Percentiles rank a stretch among this genome's conserved stretches.
Conservation (phyloP, 192 early-diverging fungal genomes). For the Podila epigama region DNA sequence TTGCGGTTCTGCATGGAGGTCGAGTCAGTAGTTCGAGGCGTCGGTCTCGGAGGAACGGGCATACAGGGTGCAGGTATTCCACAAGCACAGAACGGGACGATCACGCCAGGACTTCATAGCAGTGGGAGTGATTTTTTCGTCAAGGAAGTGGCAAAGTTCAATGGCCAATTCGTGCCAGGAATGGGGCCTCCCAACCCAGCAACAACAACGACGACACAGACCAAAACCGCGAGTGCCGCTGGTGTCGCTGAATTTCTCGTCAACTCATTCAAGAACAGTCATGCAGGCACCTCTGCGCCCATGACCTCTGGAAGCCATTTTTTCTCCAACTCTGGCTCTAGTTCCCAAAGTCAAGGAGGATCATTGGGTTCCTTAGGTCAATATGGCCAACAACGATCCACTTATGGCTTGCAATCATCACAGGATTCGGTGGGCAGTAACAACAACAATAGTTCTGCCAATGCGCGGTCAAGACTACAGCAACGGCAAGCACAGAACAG, state of each 20-base stretch:
- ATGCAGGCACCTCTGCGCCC: slow-evolving; percentile 14
- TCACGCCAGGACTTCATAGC: slow-evolving; percentile 9
- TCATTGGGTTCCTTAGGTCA: neutral
- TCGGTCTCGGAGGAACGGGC: slow-evolving; percentile 41
- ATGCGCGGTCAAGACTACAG: slow-evolving; percentile 2
- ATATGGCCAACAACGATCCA: neutral
- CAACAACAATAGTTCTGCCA: neutral
- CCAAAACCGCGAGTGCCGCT: slow-evolving; percentile 11
- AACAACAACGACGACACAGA: neutral
- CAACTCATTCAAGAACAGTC: slow-evolving; percentile 36
- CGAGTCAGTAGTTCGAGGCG: slow-evolving; percentile 30
- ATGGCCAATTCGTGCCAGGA: slow-evolving; percentile 30
- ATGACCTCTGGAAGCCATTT: slow-evolving; percentile 15
- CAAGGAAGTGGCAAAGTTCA: slow-evolving; percentile 38
- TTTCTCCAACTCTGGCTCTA: slow-evolving; percentile 15
- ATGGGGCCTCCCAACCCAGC: slow-evolving; percentile 28
- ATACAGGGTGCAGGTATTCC: slow-evolving; percentile 25
- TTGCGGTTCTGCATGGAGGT: slow-evolving; percentile 52
- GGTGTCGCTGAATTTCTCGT: slow-evolving; percentile 41
- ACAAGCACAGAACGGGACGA: slow-evolving; percentile 22
- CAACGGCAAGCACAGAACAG: slow-evolving; percentile 8
- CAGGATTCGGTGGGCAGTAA: neutral
- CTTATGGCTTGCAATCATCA: slow-evolving; percentile 4
- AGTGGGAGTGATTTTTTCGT: slow-evolving; percentile 39
- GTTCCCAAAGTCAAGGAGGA: neutral